Percentiles rank a stretch among this genome's conserved stretches.
These are phyloP conservation scores for Obba rivulosa DNA, from an alignment of 768 basidiomycete species.

Conservation along the genomic window DNA sequence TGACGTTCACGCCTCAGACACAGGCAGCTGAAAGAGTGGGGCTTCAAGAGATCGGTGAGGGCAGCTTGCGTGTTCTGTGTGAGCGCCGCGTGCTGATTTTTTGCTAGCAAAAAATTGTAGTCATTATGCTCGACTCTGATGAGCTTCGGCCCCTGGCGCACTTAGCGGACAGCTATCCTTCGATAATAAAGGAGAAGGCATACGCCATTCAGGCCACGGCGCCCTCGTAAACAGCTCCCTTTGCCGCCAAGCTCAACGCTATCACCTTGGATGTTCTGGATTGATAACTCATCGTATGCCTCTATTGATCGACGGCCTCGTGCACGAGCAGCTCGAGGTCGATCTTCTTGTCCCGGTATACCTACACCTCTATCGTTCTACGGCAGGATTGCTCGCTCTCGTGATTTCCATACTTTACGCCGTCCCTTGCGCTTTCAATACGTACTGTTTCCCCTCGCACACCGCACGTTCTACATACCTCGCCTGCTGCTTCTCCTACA, in stretches of 20 bases:
- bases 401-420: not conserved
- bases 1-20: constrained; percentile 29
- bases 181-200: constrained; percentile 77
- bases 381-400: constrained; percentile 2
- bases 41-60: constrained; percentile 75
- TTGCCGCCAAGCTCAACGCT: not conserved
- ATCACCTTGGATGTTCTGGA: not conserved
- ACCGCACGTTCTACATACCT: not conserved
- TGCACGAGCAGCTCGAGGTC: too few species aligned
- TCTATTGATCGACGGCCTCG: too few species aligned
- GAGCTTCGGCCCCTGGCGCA: constrained; percentile 81
- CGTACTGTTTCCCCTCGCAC: not conserved
- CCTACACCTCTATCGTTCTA: not conserved
- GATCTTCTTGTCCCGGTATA: too few species aligned
- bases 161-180: constrained; percentile 82
- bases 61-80: not conserved
- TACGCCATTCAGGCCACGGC: constrained; percentile 21
- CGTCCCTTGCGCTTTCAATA: not conserved
- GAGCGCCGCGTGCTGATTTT: not conserved
- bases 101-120: constrained; percentile 74
- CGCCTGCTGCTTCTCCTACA: not conserved
- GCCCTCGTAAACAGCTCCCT: constrained; percentile 17
- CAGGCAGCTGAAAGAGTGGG: constrained; percentile 64
- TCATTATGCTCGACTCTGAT: constrained; percentile 77
- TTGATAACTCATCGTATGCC: too few species aligned